Evolutionary conservation across 1,284 basidiomycete genomes (phyloP), one percentile per base, ranked within the genome.

Genomic region (Irpex rosettiformis): DNA sequence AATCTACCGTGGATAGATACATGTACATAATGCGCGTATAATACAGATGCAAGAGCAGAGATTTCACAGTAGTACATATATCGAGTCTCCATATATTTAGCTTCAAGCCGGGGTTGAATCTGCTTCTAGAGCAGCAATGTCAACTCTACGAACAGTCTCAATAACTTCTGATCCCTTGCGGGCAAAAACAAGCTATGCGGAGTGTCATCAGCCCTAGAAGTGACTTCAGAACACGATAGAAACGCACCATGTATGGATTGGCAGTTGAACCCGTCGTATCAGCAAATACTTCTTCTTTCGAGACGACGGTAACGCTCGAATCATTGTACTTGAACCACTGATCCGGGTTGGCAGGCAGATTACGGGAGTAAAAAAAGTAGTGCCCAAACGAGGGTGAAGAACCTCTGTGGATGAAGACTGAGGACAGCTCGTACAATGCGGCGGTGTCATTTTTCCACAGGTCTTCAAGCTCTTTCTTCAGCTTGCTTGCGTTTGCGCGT

Each of bases 291-390:
- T 93, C 90, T 3, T 83, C 82, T 71, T 91, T 91, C n/a, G 77
- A 70, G 1, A 90, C 88, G 24, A 83, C 77, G 3, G 83, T 81
- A 6, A 97, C 92, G 58, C 83, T 84, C 45, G 92, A 91, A 70
- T 96, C 94, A 70, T 96, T 96, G 76, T 95, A 97, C 74, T 96
- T 97, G 81, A 95, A 94, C 93, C 94, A 97, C 52, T 85, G 81
- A 60, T 95, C 87, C 4, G 87, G 85, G 16, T 84, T 74, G 28
- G 83, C 79, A 0, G 92, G 92, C 22, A 94, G 76, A 69, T 93
- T 81, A 47, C 93, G 82, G 59, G 92, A 91, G 69, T 93, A 93
- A 73, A 95, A 91, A 76, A 91, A 94, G 71, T 94, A 93, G 72
- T 95, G 90, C 27, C 93, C 93, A 76, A 87, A 93, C 3, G 85